Base-by-base conservation (phyloP, 805 yeast genomes). In the Kluyveromyces aestuarii region DNA sequence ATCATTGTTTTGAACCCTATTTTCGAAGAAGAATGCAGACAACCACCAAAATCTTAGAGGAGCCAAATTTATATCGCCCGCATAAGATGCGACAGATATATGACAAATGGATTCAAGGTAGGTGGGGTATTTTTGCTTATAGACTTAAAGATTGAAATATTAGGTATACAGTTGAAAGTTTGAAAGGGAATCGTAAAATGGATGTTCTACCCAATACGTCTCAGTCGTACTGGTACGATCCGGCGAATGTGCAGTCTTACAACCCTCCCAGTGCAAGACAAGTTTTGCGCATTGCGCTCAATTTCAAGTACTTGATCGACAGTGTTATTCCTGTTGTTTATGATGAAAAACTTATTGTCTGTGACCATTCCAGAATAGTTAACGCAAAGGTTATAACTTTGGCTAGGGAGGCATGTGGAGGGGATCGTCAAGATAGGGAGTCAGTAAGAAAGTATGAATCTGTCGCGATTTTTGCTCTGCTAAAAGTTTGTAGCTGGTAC, bases 401-500 rank as follows among this genome's bases (percentile, higher is more conserved):
- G 50, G 84, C 81, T 2, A 72, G 76, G 48, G 75, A 73, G 27
- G 93, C 95, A 6, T 95, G 95, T 17, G 95, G 95, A 9, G 96
- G 95, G 18, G 66, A 76, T 43, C 85, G 84, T 2, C 65, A 70
- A 45, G 59, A 64, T 21, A 81, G 80, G 0, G 68, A 82, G 0
- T 72, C 82, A 1, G 71, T 82, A 0, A 70, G 74, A 55, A 79
- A 80, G 58, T 87, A 87, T 61, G 76, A 83, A 47, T 81, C 89
- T 0, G 75, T 80, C 21, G 62, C 87, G 42, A 73, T 87, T 0
- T 88, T 84, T 64, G 81, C 86, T 44, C 69, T 88, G 49, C 68
- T 88, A 50, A 82, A 80, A 55, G 91, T 86, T n/a, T 75, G 84
- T 37, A 77, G 75, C 27, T 88, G 96, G 96, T 87, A 84, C 63